Percentiles rank a stretch among this genome's conserved stretches.
phyloP scores from a whole-genome alignment of 1,284 basidiomycete genomes.

The Clitocybe nebularis region DNA sequence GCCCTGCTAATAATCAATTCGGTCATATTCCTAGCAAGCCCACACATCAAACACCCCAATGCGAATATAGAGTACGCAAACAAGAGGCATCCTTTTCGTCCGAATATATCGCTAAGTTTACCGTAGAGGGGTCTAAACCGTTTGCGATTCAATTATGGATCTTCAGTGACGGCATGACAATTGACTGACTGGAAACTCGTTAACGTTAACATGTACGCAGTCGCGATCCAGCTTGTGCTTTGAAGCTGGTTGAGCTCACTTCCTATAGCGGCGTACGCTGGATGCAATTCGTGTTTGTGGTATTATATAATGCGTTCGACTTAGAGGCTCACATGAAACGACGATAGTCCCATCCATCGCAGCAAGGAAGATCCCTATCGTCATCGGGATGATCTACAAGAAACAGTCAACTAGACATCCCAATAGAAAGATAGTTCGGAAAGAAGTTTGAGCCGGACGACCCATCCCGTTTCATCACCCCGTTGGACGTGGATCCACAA shows the following conservation, averaged over 20 bases:
- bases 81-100: conserved; percentile 53
- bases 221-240: conserved; percentile 65
- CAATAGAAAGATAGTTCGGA: background rate
- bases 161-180: background rate
- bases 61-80: conserved; percentile 54
- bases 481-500: no score
- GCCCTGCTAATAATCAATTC: conserved; percentile 55
- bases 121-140: conserved; percentile 54
- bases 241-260: conserved; percentile 60
- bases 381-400: conserved; percentile 50
- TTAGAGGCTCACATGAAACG: conserved; percentile 38
- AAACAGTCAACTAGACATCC: no score
- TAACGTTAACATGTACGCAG: conserved; percentile 56
- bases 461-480: no score
- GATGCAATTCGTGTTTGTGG: no score
- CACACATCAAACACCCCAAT: conserved; percentile 50
- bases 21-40: conserved; percentile 50
- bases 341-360: conserved; percentile 62
- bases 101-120: conserved; percentile 65
- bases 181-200: conserved; percentile 56
- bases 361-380: conserved; percentile 53
- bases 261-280: conserved; percentile 59
- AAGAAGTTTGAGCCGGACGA: background rate
- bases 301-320: no score
- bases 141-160: no score